Conservation (phyloP, 2,329 filamentous ascomycete species). For the Diplodia seriata region DNA sequence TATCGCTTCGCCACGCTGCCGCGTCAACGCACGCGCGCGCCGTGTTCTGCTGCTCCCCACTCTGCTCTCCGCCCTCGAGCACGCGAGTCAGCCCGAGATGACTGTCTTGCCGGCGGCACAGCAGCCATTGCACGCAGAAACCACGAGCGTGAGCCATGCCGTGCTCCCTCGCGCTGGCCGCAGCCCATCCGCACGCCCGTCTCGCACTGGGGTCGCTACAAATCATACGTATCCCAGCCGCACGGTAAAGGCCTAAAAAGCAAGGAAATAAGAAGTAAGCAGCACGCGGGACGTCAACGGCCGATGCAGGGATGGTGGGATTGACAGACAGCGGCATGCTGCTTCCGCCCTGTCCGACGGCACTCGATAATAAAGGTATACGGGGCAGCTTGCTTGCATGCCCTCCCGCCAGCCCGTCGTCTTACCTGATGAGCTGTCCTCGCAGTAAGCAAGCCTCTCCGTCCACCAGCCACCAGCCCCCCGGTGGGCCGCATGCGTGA, state of each 20-base stretch:
- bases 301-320: background rate
- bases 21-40: background rate
- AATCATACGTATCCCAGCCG: background rate
- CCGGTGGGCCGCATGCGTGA: background rate
- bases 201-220: background rate
- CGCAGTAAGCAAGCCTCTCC: constrained; percentile 12
- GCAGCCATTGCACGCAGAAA: constrained; percentile 8
- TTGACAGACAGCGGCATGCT: constrained; percentile 4
- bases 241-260: constrained; percentile 1
- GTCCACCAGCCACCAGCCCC: background rate
- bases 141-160: constrained; percentile 10
- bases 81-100: constrained; percentile 24
- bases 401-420: background rate
- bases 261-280: background rate
- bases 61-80: constrained; percentile 9
- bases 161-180: background rate
- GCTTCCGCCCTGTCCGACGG: background rate
- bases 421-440: constrained; percentile 26
- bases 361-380: background rate
- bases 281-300: background rate
- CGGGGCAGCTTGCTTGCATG: background rate
- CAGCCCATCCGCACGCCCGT: constrained; percentile 1
- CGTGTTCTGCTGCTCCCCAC: background rate
- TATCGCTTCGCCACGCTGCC: background rate
- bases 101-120: constrained; percentile 11